phyloP scores from a whole-genome alignment of 345 rosid species.

The Ailanthus altissimus region DNA sequence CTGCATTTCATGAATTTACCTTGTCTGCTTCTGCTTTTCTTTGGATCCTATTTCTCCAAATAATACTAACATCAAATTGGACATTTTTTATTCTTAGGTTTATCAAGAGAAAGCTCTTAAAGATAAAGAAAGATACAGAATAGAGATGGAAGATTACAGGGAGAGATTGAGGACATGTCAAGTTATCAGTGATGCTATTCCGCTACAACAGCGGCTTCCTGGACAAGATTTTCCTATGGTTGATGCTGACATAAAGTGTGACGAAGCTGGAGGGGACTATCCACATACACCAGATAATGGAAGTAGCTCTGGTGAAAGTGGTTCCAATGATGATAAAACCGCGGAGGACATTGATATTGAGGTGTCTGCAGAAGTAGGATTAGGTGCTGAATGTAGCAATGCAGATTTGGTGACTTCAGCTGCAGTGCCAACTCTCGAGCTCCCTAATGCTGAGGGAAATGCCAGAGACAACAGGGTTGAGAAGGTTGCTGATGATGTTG shows the following conservation, averaged over 20 bases:
- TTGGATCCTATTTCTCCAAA: neutral
- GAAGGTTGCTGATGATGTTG: conserved; percentile 5
- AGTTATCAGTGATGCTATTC: conserved; percentile 64
- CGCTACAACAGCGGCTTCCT: conserved; percentile 70
- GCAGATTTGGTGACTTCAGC: conserved; percentile 21
- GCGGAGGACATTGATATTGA: conserved; percentile 41
- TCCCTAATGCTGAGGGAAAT: conserved; percentile 22
- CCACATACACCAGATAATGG: conserved; percentile 47
- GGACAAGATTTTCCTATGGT: conserved; percentile 46
- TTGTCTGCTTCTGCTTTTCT: neutral
- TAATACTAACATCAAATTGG: neutral
- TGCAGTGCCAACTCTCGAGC: conserved; percentile 18
- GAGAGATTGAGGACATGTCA: conserved; percentile 63
- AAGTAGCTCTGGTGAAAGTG: conserved; percentile 53
- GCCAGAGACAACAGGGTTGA: conserved; percentile 18
- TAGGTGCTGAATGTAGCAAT: conserved; percentile 26
- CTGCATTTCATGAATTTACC: neutral
- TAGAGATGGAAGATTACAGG: conserved; percentile 83
- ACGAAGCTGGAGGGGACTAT: conserved; percentile 56
- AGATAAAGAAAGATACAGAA: conserved; percentile 88
- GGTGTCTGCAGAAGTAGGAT: conserved; percentile 25
- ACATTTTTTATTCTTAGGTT: conserved; percentile 39
- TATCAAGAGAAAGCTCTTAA: conserved; percentile 77
- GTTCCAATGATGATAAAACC: conserved; percentile 43
- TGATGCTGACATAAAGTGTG: conserved; percentile 50